Evolutionary conservation across 2,329 filamentous ascomycete genomes (phyloP).

Genomic region (Penicillium sp.): DNA sequence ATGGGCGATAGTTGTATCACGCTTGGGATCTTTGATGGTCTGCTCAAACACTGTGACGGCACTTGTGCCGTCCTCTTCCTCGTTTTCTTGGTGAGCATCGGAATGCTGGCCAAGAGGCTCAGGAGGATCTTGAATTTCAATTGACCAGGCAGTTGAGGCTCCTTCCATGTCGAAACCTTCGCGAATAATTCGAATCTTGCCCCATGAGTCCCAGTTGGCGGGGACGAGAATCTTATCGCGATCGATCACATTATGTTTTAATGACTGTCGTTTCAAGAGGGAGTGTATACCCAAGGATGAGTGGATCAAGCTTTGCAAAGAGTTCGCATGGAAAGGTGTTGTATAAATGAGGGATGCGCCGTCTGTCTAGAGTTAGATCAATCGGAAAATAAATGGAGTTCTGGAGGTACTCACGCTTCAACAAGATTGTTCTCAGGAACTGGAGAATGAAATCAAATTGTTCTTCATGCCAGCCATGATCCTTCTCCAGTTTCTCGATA

Average conservation of each 20-base stretch:
- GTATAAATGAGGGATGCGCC: slow-evolving; percentile 85
- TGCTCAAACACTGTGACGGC: slow-evolving; percentile 76
- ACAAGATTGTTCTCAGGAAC: slow-evolving; percentile 81
- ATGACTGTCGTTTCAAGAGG: slow-evolving; percentile 71
- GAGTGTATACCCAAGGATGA: slow-evolving; percentile 85
- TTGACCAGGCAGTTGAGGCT: slow-evolving; percentile 80
- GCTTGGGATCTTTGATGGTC: slow-evolving; percentile 73
- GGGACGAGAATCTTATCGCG: slow-evolving; percentile 92
- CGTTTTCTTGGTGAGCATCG: slow-evolving; percentile 27
- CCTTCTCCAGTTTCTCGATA: slow-evolving; percentile 87
- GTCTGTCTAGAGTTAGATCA: slow-evolving; percentile 51
- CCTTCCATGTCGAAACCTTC: slow-evolving; percentile 91
- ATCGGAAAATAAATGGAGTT: neutral
- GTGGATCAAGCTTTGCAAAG: slow-evolving; percentile 77
- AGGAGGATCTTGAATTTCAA: slow-evolving; percentile 67
- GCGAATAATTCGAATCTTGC: slow-evolving; percentile 88
- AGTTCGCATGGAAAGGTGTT: slow-evolving; percentile 72
- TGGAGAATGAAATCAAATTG: slow-evolving; percentile 96
- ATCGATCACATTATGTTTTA: slow-evolving; percentile 90
- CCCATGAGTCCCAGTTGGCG: slow-evolving; percentile 98
- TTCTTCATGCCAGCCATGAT: slow-evolving; percentile 90
- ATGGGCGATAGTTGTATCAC: slow-evolving; percentile 58
- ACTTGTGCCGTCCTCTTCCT: slow-evolving; percentile 48
- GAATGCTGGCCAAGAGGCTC: slow-evolving; percentile 27
- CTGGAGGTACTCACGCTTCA: slow-evolving; percentile 68